A percentile compares a stretch with the other conserved stretches of the same genome.
Evolutionary conservation across 2,329 filamentous ascomycete genomes (phyloP).

Genomic region (Cladobotryum mycophilum): DNA sequence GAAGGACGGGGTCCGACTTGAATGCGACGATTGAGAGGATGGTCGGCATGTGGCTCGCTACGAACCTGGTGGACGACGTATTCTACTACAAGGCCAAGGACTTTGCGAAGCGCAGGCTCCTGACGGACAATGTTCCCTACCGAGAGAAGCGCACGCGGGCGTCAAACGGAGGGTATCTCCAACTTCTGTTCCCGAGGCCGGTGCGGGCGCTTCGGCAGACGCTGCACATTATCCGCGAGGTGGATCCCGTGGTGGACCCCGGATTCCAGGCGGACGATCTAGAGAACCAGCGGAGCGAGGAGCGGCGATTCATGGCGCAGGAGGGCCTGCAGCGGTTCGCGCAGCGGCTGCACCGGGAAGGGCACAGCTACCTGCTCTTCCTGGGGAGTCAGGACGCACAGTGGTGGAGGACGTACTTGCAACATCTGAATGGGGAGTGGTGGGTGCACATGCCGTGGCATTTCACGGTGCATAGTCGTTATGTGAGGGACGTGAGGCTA

Average conservation of each 20-base stretch:
- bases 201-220: conserved; percentile 19
- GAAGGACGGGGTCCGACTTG: conserved; percentile 15
- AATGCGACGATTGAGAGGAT: conserved; percentile 19
- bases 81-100: conserved; percentile 24
- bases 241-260: conserved; percentile 21
- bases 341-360: conserved; percentile 15
- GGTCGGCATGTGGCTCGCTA: conserved; percentile 23
- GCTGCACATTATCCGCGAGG: conserved; percentile 22
- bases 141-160: conserved; percentile 18
- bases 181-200: conserved; percentile 17
- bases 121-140: conserved; percentile 12
- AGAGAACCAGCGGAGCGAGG: conserved; percentile 18
- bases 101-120: conserved; percentile 17
- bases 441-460: conserved; percentile 23
- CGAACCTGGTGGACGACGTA: conserved; percentile 24
- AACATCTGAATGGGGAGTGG: conserved; percentile 22
- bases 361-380: conserved; percentile 20
- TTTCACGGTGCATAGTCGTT: conserved; percentile 14
- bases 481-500: conserved; percentile 6
- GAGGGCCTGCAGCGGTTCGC: conserved; percentile 19
- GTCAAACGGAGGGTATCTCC: conserved; percentile 15
- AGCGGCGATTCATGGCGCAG: conserved; percentile 14
- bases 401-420: conserved; percentile 22
- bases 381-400: conserved; percentile 21
- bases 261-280: conserved; percentile 20